Percentiles rank a stretch among this genome's conserved stretches.
phyloP scores from a whole-genome alignment of 257 asterid species.

The Nicotiana tabacum region DNA sequence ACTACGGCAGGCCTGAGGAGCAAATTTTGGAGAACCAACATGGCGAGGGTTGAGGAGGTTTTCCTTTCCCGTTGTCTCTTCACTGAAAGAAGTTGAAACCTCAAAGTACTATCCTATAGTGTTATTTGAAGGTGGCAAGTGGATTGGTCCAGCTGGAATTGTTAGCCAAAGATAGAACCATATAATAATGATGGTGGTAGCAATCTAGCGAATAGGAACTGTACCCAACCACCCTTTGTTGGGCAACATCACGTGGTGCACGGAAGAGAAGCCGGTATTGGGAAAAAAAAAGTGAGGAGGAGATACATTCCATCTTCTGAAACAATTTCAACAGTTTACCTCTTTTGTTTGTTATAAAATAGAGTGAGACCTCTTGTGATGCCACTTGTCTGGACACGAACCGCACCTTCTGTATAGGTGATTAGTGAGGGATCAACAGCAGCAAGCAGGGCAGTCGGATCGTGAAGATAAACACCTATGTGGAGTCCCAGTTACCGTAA shows the following conservation, averaged over 20 bases:
- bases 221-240: background rate
- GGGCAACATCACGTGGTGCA: background rate
- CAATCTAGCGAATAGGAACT: background rate
- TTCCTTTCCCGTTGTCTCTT: background rate
- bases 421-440: conserved; percentile 82
- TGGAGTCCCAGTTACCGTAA: background rate
- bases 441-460: conserved; percentile 84
- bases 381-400: conserved; percentile 85
- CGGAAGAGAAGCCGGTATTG: background rate
- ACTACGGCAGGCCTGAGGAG: background rate
- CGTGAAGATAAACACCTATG: conserved; percentile 94
- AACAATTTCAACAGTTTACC: conserved; percentile 33
- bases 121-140: background rate
- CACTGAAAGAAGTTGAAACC: background rate
- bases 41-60: background rate
- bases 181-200: background rate
- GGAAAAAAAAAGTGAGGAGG: background rate
- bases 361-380: conserved; percentile 83
- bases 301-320: background rate
- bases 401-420: conserved; percentile 80
- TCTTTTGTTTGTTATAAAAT: conserved; percentile 81
- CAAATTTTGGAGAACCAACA: background rate
- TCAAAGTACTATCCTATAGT: background rate
- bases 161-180: background rate
- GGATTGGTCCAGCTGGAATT: background rate